Evolutionary conservation across 176 grass and related monocot genomes (phyloP).

Genomic region (Leersia perrieri): DNA sequence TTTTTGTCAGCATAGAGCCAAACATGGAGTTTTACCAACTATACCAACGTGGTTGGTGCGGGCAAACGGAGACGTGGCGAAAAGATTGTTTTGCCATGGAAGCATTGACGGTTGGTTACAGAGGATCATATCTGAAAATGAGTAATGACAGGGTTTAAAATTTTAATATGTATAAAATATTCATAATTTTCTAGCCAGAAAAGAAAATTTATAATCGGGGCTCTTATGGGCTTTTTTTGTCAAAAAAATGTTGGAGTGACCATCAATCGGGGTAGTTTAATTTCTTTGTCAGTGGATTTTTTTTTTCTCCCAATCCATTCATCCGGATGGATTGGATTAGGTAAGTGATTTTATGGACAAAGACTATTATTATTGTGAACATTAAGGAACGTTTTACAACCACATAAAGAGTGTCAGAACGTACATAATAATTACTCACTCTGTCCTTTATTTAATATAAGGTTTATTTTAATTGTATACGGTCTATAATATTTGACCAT

Average conservation of each 20-base stretch:
- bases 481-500: no score
- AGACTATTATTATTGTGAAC: background rate
- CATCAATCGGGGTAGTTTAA: conserved; percentile 11
- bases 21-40: background rate
- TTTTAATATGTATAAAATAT: background rate
- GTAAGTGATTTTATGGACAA: conserved; percentile 7
- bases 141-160: background rate
- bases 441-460: no score
- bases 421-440: background rate
- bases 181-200: background rate
- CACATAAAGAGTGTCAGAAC: background rate
- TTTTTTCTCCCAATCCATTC: conserved; percentile 19
- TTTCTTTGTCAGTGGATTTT: background rate
- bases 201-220: background rate
- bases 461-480: no score
- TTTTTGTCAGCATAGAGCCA: background rate
- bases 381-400: background rate
- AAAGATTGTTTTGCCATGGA: background rate
- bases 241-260: conserved; percentile 19
- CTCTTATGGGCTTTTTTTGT: background rate
- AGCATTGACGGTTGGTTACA: background rate
- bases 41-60: background rate
- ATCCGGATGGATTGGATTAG: background rate
- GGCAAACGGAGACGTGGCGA: background rate
- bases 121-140: background rate